A percentile compares a stretch with the other conserved stretches of the same genome.
Evolutionary conservation across 23 red algal species (phyloP).

Genomic region (Rhodosorus marinus): DNA sequence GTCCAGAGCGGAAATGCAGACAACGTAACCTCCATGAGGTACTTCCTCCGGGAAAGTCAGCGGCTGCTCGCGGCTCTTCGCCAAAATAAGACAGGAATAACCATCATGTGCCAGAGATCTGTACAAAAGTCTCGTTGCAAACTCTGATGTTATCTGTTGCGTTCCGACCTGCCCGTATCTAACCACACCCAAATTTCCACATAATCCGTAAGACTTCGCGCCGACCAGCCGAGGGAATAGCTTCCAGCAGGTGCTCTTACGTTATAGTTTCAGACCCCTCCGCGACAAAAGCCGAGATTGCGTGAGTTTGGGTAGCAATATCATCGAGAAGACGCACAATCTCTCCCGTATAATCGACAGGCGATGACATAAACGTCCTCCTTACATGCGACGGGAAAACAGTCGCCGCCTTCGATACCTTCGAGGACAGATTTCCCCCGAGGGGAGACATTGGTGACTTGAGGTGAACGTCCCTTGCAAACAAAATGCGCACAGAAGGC

Average conservation of each 20-base stretch:
- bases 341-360: slow-evolving; percentile 77
- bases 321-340: slow-evolving; percentile 94
- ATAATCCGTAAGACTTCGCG: neutral
- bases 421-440: slow-evolving; percentile 31
- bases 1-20: slow-evolving; percentile 65
- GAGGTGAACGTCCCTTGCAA: no score
- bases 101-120: slow-evolving; percentile 63
- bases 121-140: slow-evolving; percentile 58
- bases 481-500: no score
- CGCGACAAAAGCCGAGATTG: slow-evolving; percentile 35
- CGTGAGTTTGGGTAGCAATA: slow-evolving; percentile 51
- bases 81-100: slow-evolving; percentile 87
- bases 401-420: slow-evolving; percentile 45
- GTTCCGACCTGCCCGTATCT: slow-evolving; percentile 22
- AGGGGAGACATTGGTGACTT: slow-evolving; percentile 52
- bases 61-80: slow-evolving; percentile 42
- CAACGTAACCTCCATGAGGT: slow-evolving; percentile 89
- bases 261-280: slow-evolving; percentile 18
- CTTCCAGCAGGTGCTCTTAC: neutral
- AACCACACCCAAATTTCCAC: no score
- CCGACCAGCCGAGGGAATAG: neutral
- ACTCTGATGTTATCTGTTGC: slow-evolving; percentile 13
- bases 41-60: slow-evolving; percentile 70
- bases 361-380: slow-evolving; percentile 46
- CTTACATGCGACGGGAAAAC: slow-evolving; percentile 89